A percentile compares a stretch with the other conserved stretches of the same genome.
phyloP scores from a whole-genome alignment of 495 filamentous ascomycete genomes.

The Penicillium flavigenum region DNA sequence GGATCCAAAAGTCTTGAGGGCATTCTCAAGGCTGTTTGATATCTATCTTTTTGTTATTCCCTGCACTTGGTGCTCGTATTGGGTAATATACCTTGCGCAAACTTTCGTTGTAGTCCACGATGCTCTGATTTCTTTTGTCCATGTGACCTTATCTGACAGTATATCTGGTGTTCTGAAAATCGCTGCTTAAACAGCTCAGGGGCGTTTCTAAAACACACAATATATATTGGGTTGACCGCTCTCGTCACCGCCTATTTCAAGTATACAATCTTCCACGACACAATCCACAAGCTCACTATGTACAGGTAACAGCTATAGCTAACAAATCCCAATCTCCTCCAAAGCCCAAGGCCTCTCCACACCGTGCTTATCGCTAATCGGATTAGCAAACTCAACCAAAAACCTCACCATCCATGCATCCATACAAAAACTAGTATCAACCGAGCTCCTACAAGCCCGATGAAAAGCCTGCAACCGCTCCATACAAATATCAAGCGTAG shows the following conservation, averaged over 20 bases:
- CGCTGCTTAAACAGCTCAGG: not conserved
- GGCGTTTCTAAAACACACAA: not conserved
- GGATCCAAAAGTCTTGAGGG: conserved; percentile 42
- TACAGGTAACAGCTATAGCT: not conserved
- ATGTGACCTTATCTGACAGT: not conserved
- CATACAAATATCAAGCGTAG: conserved; percentile 36
- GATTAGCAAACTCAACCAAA: conserved; percentile 31
- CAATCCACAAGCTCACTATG: too few species aligned
- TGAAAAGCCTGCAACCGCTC: conserved; percentile 39
- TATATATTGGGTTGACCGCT: not conserved
- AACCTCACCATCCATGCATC: conserved; percentile 47
- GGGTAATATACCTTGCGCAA: conserved; percentile 28
- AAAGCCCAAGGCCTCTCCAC: not conserved
- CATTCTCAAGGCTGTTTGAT: conserved; percentile 43
- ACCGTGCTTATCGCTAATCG: not conserved
- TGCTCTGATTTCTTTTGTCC: not conserved
- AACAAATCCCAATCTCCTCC: conserved; percentile 6
- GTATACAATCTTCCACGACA: too few species aligned
- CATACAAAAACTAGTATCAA: conserved; percentile 34
- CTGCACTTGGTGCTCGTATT: not conserved
- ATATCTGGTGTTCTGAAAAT: not conserved
- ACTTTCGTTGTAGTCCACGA: conserved; percentile 32
- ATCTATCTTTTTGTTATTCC: conserved; percentile 29
- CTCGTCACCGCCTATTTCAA: not conserved
- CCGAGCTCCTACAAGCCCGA: conserved; percentile 32